These are phyloP conservation scores for Hirsutella minnesotensis DNA, from an alignment of 2,329 filamentous ascomycete genomes.

Conservation along the genomic window DNA sequence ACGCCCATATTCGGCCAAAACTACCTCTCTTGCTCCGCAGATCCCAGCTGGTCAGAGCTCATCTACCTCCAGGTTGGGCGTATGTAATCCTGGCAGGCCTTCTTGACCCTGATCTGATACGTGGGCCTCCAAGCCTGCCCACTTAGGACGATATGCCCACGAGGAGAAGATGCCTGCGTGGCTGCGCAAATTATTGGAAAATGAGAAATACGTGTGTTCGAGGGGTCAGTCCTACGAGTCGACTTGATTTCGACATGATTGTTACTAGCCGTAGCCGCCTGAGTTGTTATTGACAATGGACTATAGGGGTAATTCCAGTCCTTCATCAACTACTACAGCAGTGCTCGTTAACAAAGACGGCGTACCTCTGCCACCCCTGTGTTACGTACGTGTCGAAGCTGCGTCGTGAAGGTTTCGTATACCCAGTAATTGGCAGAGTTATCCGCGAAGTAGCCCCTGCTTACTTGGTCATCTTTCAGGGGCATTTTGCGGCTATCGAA, in stretches of 20 bases:
- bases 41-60: too few species aligned
- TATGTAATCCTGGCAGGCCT: too few species aligned
- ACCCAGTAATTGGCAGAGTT: too few species aligned
- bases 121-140: constrained; percentile 31
- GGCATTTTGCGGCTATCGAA: constrained; percentile 89
- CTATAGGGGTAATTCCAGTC: constrained; percentile 44
- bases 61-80: too few species aligned
- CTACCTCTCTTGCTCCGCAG: too few species aligned
- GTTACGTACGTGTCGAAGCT: constrained; percentile 76
- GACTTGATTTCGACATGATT: background rate
- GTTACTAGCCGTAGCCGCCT: background rate
- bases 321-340: constrained; percentile 52
- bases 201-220: constrained; percentile 42
- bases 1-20: too few species aligned
- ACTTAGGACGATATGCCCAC: constrained; percentile 60
- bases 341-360: constrained; percentile 49
- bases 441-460: too few species aligned
- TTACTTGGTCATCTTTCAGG: constrained; percentile 30
- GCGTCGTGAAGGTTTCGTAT: constrained; percentile 49
- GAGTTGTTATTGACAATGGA: background rate
- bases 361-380: constrained; percentile 67
- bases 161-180: constrained; percentile 65
- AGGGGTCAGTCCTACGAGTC: constrained; percentile 26
- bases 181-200: constrained; percentile 51
- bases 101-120: too few species aligned